Base-by-base conservation (phyloP, 768 basidiomycete species). In the Lactarius pseudohatsudake region DNA sequence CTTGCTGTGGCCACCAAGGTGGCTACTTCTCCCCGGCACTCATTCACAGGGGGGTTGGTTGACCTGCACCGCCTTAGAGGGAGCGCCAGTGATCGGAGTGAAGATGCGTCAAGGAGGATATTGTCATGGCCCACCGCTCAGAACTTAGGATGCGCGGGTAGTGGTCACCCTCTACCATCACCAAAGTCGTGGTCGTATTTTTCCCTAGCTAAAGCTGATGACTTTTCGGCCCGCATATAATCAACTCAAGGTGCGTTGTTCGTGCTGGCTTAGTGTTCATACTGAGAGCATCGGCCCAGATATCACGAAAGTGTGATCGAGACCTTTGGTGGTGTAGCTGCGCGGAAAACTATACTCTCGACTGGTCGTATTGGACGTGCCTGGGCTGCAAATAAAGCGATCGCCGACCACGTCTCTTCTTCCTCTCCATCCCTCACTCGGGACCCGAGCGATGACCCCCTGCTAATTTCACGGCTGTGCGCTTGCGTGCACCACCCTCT, bases 351-450 rank as follows among this genome's bases (percentile, higher is more conserved):
- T 65, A 85, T 86, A 72, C 73, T 97, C 28, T 84, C 88, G 30
- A 83, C 84, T 3, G 96, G 96, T 4, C 84, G 82, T 72, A 85
- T 96, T 56, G 94, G 90, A 28, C 81, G 82, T 40, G 83, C 89
- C 28, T 97, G 94, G 93, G 86, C 92, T 1, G 76, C 79, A 36
- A 97, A 98, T 74, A 96, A 94, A 74, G 88, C 32, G 32, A 32
- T 1, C 32, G 32, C 6, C 89, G 5, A 86, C 89, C 16, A 83
- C 92, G 13, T 85, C 89, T 13, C 89, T 92, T 34, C 85, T 96
- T 16, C 92, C 94, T 40, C 78, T 94, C 6, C 92, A 94, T 73
- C 84, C 84, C 15, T 82, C 83, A 18, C 80, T 90, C 15, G 90
- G 89, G 81, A 81, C 5, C 86, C 86, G 10, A 90, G 92, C 75